Conservation (phyloP, 495 filamentous ascomycete genomes). For the Tuber microsphaerosporum region DNA sequence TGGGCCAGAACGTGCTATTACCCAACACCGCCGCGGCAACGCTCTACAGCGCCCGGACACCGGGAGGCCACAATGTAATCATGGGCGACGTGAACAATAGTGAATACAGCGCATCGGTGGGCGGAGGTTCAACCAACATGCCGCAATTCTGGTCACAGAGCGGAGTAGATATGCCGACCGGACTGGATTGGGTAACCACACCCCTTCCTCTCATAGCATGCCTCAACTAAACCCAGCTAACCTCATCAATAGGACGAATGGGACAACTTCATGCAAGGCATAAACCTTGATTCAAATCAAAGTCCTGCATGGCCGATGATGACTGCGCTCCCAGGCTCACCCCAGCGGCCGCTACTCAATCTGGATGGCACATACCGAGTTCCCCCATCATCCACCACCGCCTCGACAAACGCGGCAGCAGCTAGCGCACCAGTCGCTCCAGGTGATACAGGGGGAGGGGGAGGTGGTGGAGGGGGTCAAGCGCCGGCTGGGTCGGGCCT, state of each 20-base stretch:
- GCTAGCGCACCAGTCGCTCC: slow-evolving; percentile 6
- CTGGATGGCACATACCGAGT: background rate
- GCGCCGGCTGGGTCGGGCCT: background rate
- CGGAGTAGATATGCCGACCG: slow-evolving; percentile 24
- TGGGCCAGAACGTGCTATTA: slow-evolving; percentile 24
- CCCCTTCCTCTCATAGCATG: background rate
- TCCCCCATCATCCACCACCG: background rate
- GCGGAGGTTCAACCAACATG: slow-evolving; percentile 9
- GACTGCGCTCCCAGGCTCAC: slow-evolving; percentile 8
- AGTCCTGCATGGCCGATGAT: slow-evolving; percentile 27
- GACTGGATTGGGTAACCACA: slow-evolving; percentile 26
- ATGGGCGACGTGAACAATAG: slow-evolving; percentile 23
- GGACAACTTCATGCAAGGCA: slow-evolving; percentile 41
- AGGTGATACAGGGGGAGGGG: slow-evolving; percentile 18
- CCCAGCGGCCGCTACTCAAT: background rate
- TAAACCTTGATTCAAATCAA: slow-evolving; percentile 35
- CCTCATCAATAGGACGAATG: slow-evolving; percentile 33
- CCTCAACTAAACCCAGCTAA: slow-evolving; percentile 18
- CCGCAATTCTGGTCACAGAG: slow-evolving; percentile 17
- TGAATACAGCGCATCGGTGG: slow-evolving; percentile 16
- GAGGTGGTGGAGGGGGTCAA: slow-evolving; percentile 16
- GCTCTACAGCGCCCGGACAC: slow-evolving; percentile 26
- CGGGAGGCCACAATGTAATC: slow-evolving; percentile 28
- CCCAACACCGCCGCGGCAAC: slow-evolving; percentile 27
- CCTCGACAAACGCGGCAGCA: slow-evolving; percentile 10